Conservation (phyloP, 768 basidiomycete species). For the Rickenella mellea region DNA sequence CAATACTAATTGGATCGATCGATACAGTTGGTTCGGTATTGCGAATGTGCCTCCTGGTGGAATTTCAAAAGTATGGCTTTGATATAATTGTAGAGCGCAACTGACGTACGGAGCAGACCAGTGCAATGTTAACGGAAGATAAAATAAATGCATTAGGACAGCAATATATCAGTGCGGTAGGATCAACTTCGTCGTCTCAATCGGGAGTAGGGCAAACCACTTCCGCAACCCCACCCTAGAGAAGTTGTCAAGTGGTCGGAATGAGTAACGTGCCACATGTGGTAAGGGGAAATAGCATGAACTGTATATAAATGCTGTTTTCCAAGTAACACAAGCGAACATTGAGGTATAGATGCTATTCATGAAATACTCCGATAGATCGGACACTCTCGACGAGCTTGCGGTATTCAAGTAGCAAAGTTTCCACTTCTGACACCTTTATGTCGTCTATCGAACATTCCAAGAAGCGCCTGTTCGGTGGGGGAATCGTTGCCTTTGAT, state of each 20-base stretch:
- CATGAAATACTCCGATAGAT: conserved; percentile 47
- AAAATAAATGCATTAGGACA: too few species aligned
- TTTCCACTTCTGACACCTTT: conserved; percentile 68
- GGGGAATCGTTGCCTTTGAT: conserved; percentile 13
- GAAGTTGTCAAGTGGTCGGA: background rate
- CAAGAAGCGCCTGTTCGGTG: conserved; percentile 62
- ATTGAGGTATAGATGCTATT: conserved; percentile 4
- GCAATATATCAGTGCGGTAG: background rate
- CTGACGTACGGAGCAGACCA: too few species aligned
- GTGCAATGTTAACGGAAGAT: too few species aligned
- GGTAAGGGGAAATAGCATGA: background rate
- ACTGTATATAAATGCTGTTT: background rate
- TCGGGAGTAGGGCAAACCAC: background rate
- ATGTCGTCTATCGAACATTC: conserved; percentile 71
- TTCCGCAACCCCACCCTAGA: background rate
- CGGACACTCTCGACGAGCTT: conserved; percentile 63
- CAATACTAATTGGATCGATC: conserved; percentile 37
- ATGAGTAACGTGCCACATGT: background rate
- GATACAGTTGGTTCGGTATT: conserved; percentile 57
- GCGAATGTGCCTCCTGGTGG: too few species aligned
- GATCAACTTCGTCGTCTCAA: background rate
- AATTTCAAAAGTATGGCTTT: too few species aligned
- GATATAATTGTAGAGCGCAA: too few species aligned
- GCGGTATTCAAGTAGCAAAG: conserved; percentile 75
- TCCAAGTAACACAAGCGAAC: background rate